Base-by-base conservation (phyloP, 768 basidiomycete species). In the Boletus rubroflammeus region DNA sequence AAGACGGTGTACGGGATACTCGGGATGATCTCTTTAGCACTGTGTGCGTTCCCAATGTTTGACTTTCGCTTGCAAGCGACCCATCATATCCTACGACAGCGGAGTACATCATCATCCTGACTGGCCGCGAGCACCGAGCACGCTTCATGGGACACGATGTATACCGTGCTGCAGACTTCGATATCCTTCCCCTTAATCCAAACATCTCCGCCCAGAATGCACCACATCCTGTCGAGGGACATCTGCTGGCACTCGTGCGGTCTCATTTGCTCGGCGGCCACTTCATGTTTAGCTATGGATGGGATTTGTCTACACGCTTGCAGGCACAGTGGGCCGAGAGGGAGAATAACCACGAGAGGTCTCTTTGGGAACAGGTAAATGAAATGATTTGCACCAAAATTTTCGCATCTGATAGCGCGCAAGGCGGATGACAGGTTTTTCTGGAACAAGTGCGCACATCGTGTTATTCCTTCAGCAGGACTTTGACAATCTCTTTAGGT, bases 371-470 rank as follows among this genome's bases (percentile, higher is more conserved):
- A 74, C 78, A 82, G 71, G 93, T 91, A 66, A 51, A 82, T 77
- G 42, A 38, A 34, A 46, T 42, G 23, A 42, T 47, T 47, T 45
- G 14, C 35, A 51, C 17, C 15, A 21, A 26, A 21, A 10, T 39
- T 34, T 21, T 54, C 43, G 26, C 51, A 25, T 50, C 51, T 64
- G 36, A 71, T n/a, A 5, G n/a, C 19, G 32, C 23, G 50, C 46
- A 62, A 95, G 87, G 88, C 86, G 36, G 97, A 99, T 60, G 93
- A 97, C 65, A 81, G 95, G 58, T 99, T 99, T 74, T 98, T 98
- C 73, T 99, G 96, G 96, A 99, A 99, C 72, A 90, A 84, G 82
- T 67, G 6, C 17, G 47, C 25, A 23, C 21, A 58, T 46, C 25
- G 5, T 46, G 25, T 25, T 14, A 15, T 53, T 17, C 23, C 15